A percentile compares a stretch with the other conserved stretches of the same genome.
Evolutionary conservation across 768 basidiomycete species (phyloP).

Genomic region (Coprinellus micaceus): DNA sequence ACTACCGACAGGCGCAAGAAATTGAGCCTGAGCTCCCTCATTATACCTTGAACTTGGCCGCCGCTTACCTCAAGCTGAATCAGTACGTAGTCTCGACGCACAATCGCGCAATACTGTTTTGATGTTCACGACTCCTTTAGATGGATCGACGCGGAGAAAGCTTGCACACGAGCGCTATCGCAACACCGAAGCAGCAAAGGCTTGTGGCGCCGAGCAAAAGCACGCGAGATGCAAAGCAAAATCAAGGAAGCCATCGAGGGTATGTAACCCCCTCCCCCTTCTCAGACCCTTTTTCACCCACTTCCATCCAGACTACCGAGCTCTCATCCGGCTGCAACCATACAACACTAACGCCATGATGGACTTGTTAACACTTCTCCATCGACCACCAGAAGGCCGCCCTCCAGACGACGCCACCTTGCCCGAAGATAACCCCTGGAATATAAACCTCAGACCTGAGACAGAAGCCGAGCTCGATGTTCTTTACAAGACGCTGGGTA

Average conservation of each 20-base stretch:
- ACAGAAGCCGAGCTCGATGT: conserved; percentile 14
- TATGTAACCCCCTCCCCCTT: conserved; percentile 17
- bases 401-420: conserved; percentile 20
- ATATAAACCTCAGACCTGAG: conserved; percentile 11
- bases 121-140: conserved; percentile 29
- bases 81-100: conserved; percentile 43
- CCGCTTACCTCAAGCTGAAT: conserved; percentile 65
- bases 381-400: conserved; percentile 14
- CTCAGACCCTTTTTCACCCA: neutral
- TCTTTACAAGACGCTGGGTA: conserved; percentile 27
- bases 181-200: conserved; percentile 71
- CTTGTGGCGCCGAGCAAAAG: conserved; percentile 65
- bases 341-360: conserved; percentile 58
- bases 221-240: conserved; percentile 56
- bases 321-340: conserved; percentile 59
- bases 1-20: conserved; percentile 56
- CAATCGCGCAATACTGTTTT: conserved; percentile 1
- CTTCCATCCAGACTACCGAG: conserved; percentile 53
- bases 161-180: conserved; percentile 59
- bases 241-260: conserved; percentile 60
- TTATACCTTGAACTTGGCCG: conserved; percentile 74
- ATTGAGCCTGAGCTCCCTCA: conserved; percentile 73
- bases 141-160: conserved; percentile 69
- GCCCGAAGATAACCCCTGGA: conserved; percentile 16
- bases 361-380: conserved; percentile 47